These are phyloP conservation scores for Manihot esculenta DNA, from an alignment of 441 rosid genomes.

Conservation along the genomic window DNA sequence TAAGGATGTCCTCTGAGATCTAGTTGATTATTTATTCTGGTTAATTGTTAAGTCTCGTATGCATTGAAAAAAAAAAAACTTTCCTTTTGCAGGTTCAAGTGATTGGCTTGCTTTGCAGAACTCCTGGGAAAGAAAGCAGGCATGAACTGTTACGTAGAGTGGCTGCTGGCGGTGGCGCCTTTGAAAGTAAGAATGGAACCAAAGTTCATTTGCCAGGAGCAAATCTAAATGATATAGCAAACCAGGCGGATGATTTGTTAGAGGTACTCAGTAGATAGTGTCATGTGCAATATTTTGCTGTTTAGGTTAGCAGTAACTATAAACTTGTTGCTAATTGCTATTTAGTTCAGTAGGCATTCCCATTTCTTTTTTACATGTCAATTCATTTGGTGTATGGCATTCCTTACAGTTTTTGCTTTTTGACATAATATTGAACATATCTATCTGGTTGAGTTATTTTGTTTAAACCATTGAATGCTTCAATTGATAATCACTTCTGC, in stretches of 20 bases:
- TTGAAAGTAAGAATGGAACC: constrained; percentile 64
- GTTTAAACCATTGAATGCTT: not conserved
- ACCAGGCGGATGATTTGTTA: constrained; percentile 95
- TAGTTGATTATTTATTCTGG: constrained; percentile 11
- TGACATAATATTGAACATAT: not conserved
- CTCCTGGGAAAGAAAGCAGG: constrained; percentile 86
- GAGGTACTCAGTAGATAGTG: constrained; percentile 51
- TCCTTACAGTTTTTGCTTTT: not conserved
- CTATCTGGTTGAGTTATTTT: not conserved
- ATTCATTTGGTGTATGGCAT: not conserved
- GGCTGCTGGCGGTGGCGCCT: constrained; percentile 96
- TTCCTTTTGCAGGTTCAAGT: constrained; percentile 68
- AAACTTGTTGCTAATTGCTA: not conserved
- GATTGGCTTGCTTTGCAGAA: constrained; percentile 94
- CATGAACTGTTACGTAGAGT: constrained; percentile 89
- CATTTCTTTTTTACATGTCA: not conserved
- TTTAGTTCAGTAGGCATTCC: not conserved
- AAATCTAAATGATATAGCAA: constrained; percentile 84
- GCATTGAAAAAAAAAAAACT: not conserved
- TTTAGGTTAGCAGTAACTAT: not conserved
- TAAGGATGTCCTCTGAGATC: constrained; percentile 34
- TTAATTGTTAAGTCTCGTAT: constrained; percentile 1
- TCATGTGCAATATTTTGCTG: not conserved
- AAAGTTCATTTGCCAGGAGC: constrained; percentile 89
- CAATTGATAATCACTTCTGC: not conserved